Evolutionary conservation across 75 land plant genomes (phyloP), one percentile per base, ranked within the genome.

Genomic region (Ceratopteris richardii): DNA sequence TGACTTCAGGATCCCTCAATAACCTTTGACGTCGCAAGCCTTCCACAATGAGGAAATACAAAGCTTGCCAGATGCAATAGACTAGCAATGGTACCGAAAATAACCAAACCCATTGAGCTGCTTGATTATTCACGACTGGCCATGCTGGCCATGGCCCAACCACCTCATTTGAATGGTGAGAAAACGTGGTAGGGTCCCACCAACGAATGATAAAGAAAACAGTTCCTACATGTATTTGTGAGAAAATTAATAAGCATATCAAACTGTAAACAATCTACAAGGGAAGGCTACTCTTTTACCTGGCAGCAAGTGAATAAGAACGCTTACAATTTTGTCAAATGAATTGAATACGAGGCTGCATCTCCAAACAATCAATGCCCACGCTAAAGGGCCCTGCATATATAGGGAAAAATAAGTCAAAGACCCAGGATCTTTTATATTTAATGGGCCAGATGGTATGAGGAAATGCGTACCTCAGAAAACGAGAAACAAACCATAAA

Each of bases 401-500:
- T 61, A 94, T 80, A 40, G 42, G 9, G 9, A 40, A 40, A 14
- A 10, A 10, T 40, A 40, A 10, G 14, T 40, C 9, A 40, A 40
- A 40, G 42, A 40, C 14, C 13, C 14, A 9, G 9, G 42, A 40
- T 10, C 42, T 10, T 40, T 9, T 40, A 10, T 14, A 10, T 40
- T 40, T 40, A 40, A 14, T 9, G 9, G 9, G 13, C 14, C 9
- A 40, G 14, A 40, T 14, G 9, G 42, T 10, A 40, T 40, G 13
- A 40, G 9, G 24, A 42, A 4, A 39, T 30, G 41, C 68, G 57
- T 72, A 93, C 98, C 78, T 94, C 98, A 43, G 98, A 77, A 76
- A 94, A 94, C 33, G 98, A 80, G 66, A 94, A 94, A 75, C 98
- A 88, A 52, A 94, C 78, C 87, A 94, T 86, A 67, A 94, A 94